Percentiles rank a stretch among this genome's conserved stretches.
Evolutionary conservation across 352 stramenopile species (phyloP).

Genomic region (Salisapilia sapeloensis): DNA sequence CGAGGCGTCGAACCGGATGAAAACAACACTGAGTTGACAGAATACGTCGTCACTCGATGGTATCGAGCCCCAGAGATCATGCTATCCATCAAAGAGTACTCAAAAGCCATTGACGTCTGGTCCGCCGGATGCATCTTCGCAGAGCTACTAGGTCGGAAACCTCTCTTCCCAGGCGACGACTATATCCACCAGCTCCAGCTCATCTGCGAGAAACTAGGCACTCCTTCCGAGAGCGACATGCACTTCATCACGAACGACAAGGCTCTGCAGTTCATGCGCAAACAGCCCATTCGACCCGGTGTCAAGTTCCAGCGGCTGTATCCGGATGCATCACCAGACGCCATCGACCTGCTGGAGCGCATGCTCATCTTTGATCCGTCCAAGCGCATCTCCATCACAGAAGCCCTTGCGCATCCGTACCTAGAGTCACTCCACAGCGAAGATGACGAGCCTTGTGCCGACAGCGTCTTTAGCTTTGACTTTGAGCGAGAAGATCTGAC

Average conservation of each 20-base stretch:
- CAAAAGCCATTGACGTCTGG: constrained; percentile 95
- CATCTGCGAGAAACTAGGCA: constrained; percentile 86
- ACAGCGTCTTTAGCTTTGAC: constrained; percentile 70
- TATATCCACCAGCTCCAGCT: constrained; percentile 99
- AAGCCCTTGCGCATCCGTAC: constrained; percentile 85
- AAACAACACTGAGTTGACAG: constrained; percentile 83
- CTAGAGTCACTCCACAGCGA: constrained; percentile 83
- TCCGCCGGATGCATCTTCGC: constrained; percentile 88
- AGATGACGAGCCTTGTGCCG: constrained; percentile 82
- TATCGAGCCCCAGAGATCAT: constrained; percentile 93
- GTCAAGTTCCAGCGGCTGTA: constrained; percentile 61
- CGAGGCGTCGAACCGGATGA: constrained; percentile 64
- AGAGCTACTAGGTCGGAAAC: constrained; percentile 81
- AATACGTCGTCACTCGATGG: constrained; percentile 90
- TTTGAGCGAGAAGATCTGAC: constrained; percentile 80
- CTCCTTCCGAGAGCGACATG: constrained; percentile 70
- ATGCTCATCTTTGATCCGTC: constrained; percentile 80
- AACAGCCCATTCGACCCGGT: constrained; percentile 50
- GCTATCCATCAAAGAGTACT: constrained; percentile 93
- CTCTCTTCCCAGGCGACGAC: constrained; percentile 91
- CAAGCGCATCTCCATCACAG: constrained; percentile 85
- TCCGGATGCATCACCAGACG: constrained; percentile 36
- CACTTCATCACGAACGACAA: constrained; percentile 87
- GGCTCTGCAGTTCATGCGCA: constrained; percentile 75
- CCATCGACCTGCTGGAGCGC: constrained; percentile 68